A percentile compares a stretch with the other conserved stretches of the same genome.
phyloP scores from a whole-genome alignment of 179 eudicot species.

The Patellifolia procumbens region DNA sequence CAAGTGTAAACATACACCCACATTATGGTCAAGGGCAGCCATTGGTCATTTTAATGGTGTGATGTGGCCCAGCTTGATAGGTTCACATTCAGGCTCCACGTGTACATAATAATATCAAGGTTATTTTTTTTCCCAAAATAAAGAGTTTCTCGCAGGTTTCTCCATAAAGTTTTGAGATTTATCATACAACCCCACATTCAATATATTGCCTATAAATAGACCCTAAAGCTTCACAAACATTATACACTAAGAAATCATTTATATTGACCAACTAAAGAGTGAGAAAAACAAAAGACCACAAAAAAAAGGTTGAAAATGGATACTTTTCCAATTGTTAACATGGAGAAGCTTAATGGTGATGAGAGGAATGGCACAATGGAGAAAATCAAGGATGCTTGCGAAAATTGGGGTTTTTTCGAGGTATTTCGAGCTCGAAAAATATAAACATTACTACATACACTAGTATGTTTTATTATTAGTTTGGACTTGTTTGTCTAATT shows the following conservation, averaged over 20 bases:
- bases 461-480: neutral
- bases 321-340: constrained; percentile 61
- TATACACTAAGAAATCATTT: neutral
- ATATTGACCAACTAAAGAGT: neutral
- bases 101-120: constrained; percentile 12
- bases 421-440: constrained; percentile 22
- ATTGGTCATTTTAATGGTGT: neutral
- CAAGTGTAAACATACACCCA: too few relatives aligned
- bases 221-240: neutral
- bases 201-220: constrained; percentile 25
- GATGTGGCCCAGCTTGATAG: constrained; percentile 36
- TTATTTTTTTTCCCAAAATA: neutral
- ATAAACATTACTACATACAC: too few relatives aligned
- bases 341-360: constrained; percentile 64
- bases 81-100: constrained; percentile 39
- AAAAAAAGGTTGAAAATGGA: constrained; percentile 37
- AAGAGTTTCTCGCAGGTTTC: neutral
- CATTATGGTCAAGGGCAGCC: constrained; percentile 11
- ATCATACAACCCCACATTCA: constrained; percentile 4
- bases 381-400: constrained; percentile 61
- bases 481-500: neutral
- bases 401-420: constrained; percentile 83
- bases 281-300: neutral
- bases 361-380: constrained; percentile 51
- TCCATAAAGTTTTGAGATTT: neutral